A percentile compares a stretch with the other conserved stretches of the same genome.
phyloP scores from a whole-genome alignment of 306 rosid species.

The Vigna reflexopilosa region DNA sequence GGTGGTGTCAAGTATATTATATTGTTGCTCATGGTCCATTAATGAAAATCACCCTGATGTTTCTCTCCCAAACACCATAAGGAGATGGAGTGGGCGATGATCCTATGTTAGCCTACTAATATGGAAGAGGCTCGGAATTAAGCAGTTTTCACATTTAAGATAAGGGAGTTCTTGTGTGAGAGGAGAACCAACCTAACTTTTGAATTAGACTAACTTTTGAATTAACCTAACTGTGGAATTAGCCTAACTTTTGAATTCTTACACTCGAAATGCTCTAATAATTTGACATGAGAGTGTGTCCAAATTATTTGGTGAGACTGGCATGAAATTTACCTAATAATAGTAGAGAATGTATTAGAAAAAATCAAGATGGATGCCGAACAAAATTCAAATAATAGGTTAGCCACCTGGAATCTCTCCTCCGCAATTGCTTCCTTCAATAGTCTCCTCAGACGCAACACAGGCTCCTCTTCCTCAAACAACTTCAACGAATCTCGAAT shows the following conservation, averaged over 20 bases:
- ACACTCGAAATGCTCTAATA: background rate
- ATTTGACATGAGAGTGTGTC: background rate
- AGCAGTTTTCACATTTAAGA: background rate
- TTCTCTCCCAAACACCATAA: too few relatives aligned
- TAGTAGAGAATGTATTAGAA: background rate
- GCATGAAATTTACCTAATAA: background rate
- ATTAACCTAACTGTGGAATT: background rate
- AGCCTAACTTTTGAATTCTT: background rate
- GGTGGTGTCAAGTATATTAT: too few relatives aligned
- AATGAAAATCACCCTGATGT: too few relatives aligned
- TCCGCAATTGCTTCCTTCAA: constrained; percentile 80
- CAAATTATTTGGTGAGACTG: background rate
- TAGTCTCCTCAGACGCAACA: constrained; percentile 69
- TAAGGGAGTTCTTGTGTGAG: background rate
- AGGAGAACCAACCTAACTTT: background rate
- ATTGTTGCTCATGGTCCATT: too few relatives aligned
- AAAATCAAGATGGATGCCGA: background rate
- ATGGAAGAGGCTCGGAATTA: too few relatives aligned
- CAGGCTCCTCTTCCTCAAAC: constrained; percentile 89
- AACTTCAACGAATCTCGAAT: constrained; percentile 79
- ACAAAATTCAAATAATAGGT: background rate
- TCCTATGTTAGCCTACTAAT: too few relatives aligned
- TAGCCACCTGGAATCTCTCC: constrained; percentile 77
- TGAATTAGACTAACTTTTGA: background rate
- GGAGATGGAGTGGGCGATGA: too few relatives aligned